Evolutionary conservation across 2,329 filamentous ascomycete species (phyloP), one percentile per base, ranked within the genome.

Genomic region (Alternaria arbusti): DNA sequence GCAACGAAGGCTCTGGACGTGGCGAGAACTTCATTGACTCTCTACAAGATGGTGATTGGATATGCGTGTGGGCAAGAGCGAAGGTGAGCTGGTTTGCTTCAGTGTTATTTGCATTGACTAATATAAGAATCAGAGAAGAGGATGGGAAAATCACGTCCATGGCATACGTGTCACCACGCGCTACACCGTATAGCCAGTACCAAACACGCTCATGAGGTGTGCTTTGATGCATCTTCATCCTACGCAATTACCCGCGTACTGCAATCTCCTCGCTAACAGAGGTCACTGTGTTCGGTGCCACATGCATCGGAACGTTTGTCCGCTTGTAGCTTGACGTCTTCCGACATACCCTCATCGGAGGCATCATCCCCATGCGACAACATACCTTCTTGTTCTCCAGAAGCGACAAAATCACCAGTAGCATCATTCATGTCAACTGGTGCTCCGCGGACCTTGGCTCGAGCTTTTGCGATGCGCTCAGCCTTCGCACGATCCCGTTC

Each of bases 61-160:
- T 75, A 10, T 65, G 57, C 32, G 54, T 71, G 3, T 71, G 63
- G 67, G 67, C 67, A 23, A 65, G 68, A 36, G 68, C 63, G 9
- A 73, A 72, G 66, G 73, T 75, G 44, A 62, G 65, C 54, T 17
- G 3, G 22, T 17, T 6, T 36, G 28, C 5, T n/a, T 1, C 5
- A 32, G 49, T 15, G 45, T 1, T 4, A 10, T 12, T 44, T 40
- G n/a, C 17, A 47, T 55, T 45, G 44, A 56, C 55, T 55, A 32
- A 59, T 44, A 2, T 15, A 32, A 9, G 17, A 1, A 13, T 17
- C 43, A 74, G 66, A 61, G 70, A 36, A 52, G 63, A 43, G 64
- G 66, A 8, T 69, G 68, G 68, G 61, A 70, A 13, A 71, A 72
- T 20, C 61, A 73, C 23, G 51, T 71, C 10, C 52, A 64, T 12